A percentile compares a stretch with the other conserved stretches of the same genome.
Conservation (phyloP, 129 eudicot genomes). For the Lonicera japonica region DNA sequence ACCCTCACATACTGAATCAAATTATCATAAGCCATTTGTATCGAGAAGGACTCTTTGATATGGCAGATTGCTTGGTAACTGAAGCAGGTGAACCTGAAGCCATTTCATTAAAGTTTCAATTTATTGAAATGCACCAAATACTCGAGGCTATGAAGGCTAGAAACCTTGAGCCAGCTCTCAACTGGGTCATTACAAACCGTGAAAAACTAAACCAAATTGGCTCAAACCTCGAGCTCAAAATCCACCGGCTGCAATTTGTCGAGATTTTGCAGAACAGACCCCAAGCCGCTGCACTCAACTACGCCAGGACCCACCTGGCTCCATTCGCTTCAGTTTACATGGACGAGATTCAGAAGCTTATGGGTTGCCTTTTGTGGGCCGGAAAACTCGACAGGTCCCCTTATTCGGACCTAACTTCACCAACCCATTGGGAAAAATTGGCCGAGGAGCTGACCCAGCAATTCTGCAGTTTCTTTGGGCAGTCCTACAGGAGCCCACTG, state of each 20-base stretch:
- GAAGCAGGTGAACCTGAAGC: slow-evolving; percentile 27
- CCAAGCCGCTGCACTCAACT: slow-evolving; percentile 22
- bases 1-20: slow-evolving; percentile 27
- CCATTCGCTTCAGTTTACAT: slow-evolving; percentile 19
- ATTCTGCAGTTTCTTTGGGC: slow-evolving; percentile 27
- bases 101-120: slow-evolving; percentile 13
- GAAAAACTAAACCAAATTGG: slow-evolving; percentile 17
- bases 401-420: slow-evolving; percentile 20
- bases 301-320: slow-evolving; percentile 28
- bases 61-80: slow-evolving; percentile 24
- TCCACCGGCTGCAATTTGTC: slow-evolving; percentile 25
- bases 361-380: slow-evolving; percentile 32
- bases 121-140: slow-evolving; percentile 29
- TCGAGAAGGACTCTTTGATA: slow-evolving; percentile 29
- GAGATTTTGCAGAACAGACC: slow-evolving; percentile 26
- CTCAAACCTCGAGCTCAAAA: slow-evolving; percentile 24
- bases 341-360: slow-evolving; percentile 28
- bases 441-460: slow-evolving; percentile 22
- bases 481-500: slow-evolving; percentile 19
- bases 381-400: slow-evolving; percentile 29
- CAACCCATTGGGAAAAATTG: slow-evolving; percentile 23
- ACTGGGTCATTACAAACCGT: slow-evolving; percentile 22
- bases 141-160: slow-evolving; percentile 24
- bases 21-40: slow-evolving; percentile 26
- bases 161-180: slow-evolving; percentile 31